Evolutionary conservation across 2,329 filamentous ascomycete genomes (phyloP), one percentile per base, ranked within the genome.

Genomic region (Colletotrichum paranaense): DNA sequence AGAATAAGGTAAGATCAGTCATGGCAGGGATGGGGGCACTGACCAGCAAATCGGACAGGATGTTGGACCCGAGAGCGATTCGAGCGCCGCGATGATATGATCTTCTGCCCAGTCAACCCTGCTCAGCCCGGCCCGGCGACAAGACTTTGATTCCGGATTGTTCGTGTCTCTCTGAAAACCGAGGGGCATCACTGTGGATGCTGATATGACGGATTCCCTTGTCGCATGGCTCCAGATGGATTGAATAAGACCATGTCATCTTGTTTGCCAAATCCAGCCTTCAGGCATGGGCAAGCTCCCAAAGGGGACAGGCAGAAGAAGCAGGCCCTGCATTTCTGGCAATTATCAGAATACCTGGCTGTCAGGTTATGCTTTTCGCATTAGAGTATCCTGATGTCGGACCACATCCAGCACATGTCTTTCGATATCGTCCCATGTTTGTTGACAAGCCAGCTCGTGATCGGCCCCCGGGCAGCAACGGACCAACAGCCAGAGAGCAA

Each of bases 361-460:
- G 32, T 56, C 66, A 69, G 46, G 35, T 62, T 12, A 53, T 63
- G 38, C 58, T 68, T 62, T 53, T 49, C 24, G 19, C 60, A 14
- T 16, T 26, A 38, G n/a, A 38, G 67, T 73, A 55, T 55, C 42
- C 67, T 73, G 46, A 62, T 73, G 67, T 73, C 60, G 56, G 42
- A 57, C 56, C 67, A 73, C 67, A 73, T 60, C 60, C 62, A 62
- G 46, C 67, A 71, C 67, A 66, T 65, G 67, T 66, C 60, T 71
- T 60, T 71, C 71, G 56, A 66, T 49, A 46, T 70, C 67, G 71
- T 70, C 60, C 60, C 58, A 66, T 71, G 28, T 71, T 60, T 28
- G 69, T 53, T 56, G 53, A 52, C 67, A n/a, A 32, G 24, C 42
- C 32, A 35, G 57, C 70, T 73, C 70, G 70, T 73, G 70, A 69